phyloP scores from a whole-genome alignment of 2,329 filamentous ascomycete species.

The Pseudodiploospora longispora region DNA sequence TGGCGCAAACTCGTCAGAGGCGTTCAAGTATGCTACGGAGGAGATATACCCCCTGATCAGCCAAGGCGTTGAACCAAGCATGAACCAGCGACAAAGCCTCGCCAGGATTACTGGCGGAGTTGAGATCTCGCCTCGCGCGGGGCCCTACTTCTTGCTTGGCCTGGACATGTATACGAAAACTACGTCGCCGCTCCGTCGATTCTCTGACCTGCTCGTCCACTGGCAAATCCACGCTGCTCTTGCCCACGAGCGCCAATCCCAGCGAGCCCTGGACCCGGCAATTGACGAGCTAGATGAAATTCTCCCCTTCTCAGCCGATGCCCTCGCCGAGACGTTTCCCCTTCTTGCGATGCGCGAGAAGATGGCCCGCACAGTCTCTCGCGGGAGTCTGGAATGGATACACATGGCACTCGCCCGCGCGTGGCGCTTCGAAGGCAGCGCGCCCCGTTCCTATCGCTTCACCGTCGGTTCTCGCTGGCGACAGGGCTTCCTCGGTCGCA shows the following conservation, averaged over 20 bases:
- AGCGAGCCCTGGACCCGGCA: slow-evolving; percentile 16
- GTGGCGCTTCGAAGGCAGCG: slow-evolving; percentile 44
- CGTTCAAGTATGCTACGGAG: slow-evolving; percentile 28
- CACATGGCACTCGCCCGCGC: slow-evolving; percentile 52
- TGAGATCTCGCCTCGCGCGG: slow-evolving; percentile 43
- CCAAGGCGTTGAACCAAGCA: slow-evolving; percentile 24
- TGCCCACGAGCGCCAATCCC: slow-evolving; percentile 31
- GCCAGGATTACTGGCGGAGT: slow-evolving; percentile 35
- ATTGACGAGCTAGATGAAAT: slow-evolving; percentile 24
- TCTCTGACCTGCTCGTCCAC: slow-evolving; percentile 53
- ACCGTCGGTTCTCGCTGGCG: slow-evolving; percentile 32
- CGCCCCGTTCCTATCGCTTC: slow-evolving; percentile 43
- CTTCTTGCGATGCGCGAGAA: slow-evolving; percentile 45
- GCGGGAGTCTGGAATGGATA: slow-evolving; percentile 45
- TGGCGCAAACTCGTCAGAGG: slow-evolving; percentile 25
- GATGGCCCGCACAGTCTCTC: slow-evolving; percentile 36
- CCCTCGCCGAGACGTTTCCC: slow-evolving; percentile 39
- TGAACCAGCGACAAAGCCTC: slow-evolving; percentile 21
- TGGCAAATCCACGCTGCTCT: slow-evolving; percentile 59
- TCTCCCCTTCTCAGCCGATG: slow-evolving; percentile 36
- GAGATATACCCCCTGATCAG: slow-evolving; percentile 26
- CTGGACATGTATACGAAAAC: slow-evolving; percentile 53
- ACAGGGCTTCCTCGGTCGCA: slow-evolving; percentile 29
- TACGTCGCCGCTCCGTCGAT: slow-evolving; percentile 60
- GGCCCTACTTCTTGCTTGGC: slow-evolving; percentile 50